phyloP scores from a whole-genome alignment of 2,329 filamentous ascomycete species.

The Venturia effusa region DNA sequence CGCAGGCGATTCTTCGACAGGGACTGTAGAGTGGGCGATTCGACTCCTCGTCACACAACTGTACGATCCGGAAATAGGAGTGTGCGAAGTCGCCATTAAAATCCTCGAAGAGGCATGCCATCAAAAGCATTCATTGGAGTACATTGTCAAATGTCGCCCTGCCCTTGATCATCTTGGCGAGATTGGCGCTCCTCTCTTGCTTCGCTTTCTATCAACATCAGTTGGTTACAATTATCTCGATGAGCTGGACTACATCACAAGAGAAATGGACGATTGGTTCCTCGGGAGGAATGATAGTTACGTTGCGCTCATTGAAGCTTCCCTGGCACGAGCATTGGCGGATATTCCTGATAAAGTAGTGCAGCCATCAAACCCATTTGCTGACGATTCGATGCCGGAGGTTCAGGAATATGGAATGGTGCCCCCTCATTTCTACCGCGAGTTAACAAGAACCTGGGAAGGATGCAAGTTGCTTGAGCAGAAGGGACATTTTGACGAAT shows the following conservation, averaged over 20 bases:
- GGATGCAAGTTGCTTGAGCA: constrained; percentile 82
- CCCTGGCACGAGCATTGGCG: constrained; percentile 75
- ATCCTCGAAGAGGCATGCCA: constrained; percentile 97
- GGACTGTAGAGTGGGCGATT: constrained; percentile 89
- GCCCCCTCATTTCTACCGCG: constrained; percentile 95
- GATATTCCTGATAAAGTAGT: constrained; percentile 35
- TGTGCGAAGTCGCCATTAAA: constrained; percentile 92
- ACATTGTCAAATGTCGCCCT: constrained; percentile 90
- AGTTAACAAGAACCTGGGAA: constrained; percentile 84
- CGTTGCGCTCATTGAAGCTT: constrained; percentile 89
- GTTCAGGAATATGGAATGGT: constrained; percentile 48
- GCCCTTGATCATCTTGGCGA: constrained; percentile 92
- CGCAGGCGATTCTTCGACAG: constrained; percentile 30
- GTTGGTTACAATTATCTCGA: constrained; percentile 97
- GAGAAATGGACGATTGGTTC: constrained; percentile 99
- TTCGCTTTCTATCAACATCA: constrained; percentile 89
- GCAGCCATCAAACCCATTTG: constrained; percentile 24
- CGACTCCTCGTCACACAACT: constrained; percentile 94
- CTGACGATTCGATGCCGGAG: constrained; percentile 33
- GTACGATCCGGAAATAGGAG: constrained; percentile 94
- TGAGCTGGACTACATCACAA: constrained; percentile 94
- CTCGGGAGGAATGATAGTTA: constrained; percentile 95
- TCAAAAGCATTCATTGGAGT: constrained; percentile 79
- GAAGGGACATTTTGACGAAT: constrained; percentile 95
- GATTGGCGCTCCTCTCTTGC: constrained; percentile 82